Conservation (phyloP, 2,329 filamentous ascomycete genomes). For the Penicillium sumatraense region DNA sequence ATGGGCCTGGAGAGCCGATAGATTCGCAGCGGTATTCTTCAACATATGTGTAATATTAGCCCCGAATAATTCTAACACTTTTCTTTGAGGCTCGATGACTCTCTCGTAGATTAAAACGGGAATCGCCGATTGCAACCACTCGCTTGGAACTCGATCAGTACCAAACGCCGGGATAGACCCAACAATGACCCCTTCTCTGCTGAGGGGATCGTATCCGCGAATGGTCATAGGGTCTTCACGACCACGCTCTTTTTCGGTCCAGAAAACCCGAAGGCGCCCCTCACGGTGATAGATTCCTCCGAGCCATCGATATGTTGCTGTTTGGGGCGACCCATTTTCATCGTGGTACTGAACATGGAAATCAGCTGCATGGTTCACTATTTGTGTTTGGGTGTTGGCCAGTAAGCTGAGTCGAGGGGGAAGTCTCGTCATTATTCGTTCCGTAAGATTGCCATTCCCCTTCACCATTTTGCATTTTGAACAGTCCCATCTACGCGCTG, state of each 20-base stretch:
- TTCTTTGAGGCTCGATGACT: constrained; percentile 30
- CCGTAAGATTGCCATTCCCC: not conserved
- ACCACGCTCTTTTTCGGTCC: constrained; percentile 35
- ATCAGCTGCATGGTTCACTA: constrained; percentile 30
- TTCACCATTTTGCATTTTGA: not conserved
- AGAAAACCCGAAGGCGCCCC: constrained; percentile 33
- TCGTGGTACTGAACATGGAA: constrained; percentile 31
- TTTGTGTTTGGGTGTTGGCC: constrained; percentile 9
- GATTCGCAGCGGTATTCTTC: not conserved
- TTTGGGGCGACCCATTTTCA: constrained; percentile 9
- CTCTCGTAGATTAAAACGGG: constrained; percentile 43
- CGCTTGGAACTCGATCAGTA: constrained; percentile 26
- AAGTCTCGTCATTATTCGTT: constrained; percentile 22
- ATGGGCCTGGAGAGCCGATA: not conserved
- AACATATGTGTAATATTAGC: constrained; percentile 19
- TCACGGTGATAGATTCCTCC: constrained; percentile 40
- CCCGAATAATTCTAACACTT: constrained; percentile 20
- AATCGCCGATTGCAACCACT: constrained; percentile 26
- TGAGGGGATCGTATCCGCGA: constrained; percentile 37
- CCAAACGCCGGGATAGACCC: constrained; percentile 24
- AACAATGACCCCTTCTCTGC: constrained; percentile 31
- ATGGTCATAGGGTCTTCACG: constrained; percentile 27
- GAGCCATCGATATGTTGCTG: constrained; percentile 42
- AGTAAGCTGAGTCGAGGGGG: constrained; percentile 38
- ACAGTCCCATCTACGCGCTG: not conserved